Evolutionary conservation across 2,329 filamentous ascomycete genomes (phyloP).

Genomic region (Penicillium freii): DNA sequence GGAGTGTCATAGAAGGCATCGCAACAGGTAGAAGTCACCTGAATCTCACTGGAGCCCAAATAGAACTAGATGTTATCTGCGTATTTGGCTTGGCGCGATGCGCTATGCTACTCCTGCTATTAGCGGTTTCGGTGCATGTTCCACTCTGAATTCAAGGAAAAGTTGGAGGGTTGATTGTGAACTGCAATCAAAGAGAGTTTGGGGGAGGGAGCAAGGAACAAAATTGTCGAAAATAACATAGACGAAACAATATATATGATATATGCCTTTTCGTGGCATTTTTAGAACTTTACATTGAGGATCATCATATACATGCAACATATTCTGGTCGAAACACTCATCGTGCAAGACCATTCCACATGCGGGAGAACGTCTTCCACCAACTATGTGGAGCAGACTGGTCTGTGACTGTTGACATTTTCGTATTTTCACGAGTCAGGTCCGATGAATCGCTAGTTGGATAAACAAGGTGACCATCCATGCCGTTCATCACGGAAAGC

Average conservation of each 20-base stretch:
- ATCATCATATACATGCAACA: slow-evolving; percentile 6
- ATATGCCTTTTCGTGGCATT: background rate
- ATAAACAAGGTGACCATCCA: slow-evolving; percentile 37
- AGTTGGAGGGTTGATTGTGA: background rate
- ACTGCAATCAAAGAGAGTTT: background rate
- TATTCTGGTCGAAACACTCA: slow-evolving; percentile 6
- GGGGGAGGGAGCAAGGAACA: background rate
- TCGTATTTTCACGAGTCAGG: slow-evolving; percentile 21
- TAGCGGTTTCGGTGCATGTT: background rate
- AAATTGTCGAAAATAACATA: background rate
- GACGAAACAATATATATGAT: background rate
- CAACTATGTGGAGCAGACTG: slow-evolving; percentile 13
- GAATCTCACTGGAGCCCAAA: slow-evolving; percentile 3
- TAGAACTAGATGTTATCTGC: background rate
- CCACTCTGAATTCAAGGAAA: background rate
- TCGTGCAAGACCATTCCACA: slow-evolving; percentile 23
- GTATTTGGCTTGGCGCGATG: slow-evolving; percentile 9
- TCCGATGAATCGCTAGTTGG: slow-evolving; percentile 2
- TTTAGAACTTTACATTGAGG: background rate
- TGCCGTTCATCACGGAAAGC: slow-evolving; percentile 39
- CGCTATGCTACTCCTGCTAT: slow-evolving; percentile 11
- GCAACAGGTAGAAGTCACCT: background rate
- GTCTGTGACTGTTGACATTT: slow-evolving; percentile 14
- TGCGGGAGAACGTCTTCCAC: slow-evolving; percentile 21
- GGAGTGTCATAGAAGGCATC: slow-evolving; percentile 4